Evolutionary conservation across 768 basidiomycete species (phyloP).

Genomic region (Lactarius trivialis): DNA sequence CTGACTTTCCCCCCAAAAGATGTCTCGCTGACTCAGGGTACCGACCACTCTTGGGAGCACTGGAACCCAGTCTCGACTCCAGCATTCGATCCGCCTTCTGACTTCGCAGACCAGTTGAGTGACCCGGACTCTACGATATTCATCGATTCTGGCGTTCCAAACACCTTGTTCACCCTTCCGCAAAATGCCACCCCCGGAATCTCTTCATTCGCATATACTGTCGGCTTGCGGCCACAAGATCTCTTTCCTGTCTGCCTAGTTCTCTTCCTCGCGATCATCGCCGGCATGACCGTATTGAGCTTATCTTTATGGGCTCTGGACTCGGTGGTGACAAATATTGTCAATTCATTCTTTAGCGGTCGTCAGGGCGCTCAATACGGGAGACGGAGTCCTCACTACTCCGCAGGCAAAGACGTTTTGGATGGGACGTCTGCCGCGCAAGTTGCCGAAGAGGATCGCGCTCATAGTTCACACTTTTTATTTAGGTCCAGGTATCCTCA

Average conservation of each 20-base stretch:
- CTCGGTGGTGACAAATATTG: conserved; percentile 38
- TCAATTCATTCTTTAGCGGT: conserved; percentile 25
- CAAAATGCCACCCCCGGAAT: conserved; percentile 60
- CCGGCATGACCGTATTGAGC: conserved; percentile 63
- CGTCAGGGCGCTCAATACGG: conserved; percentile 28
- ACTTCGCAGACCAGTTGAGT: conserved; percentile 65
- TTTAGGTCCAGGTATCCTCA: conserved; percentile 35
- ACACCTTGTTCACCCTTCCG: conserved; percentile 69
- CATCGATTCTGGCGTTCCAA: conserved; percentile 60
- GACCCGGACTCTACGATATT: conserved; percentile 71
- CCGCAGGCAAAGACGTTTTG: conserved; percentile 47
- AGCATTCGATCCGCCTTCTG: conserved; percentile 57
- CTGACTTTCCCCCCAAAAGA: conserved; percentile 39
- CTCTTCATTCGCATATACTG: conserved; percentile 72
- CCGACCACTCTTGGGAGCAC: conserved; percentile 39
- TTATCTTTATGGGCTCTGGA: conserved; percentile 69
- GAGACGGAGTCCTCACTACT: conserved; percentile 38
- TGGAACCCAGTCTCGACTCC: conserved; percentile 61
- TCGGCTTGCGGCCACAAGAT: conserved; percentile 78
- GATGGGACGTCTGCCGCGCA: conserved; percentile 30
- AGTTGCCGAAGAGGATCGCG: conserved; percentile 45
- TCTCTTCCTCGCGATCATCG: conserved; percentile 76
- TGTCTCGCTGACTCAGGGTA: conserved; percentile 55
- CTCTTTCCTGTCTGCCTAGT: conserved; percentile 77
- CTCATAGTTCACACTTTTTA: conserved; percentile 38